These are phyloP conservation scores for Fonsecaea monophora DNA, from an alignment of 2,329 filamentous ascomycete genomes.

Conservation along the genomic window DNA sequence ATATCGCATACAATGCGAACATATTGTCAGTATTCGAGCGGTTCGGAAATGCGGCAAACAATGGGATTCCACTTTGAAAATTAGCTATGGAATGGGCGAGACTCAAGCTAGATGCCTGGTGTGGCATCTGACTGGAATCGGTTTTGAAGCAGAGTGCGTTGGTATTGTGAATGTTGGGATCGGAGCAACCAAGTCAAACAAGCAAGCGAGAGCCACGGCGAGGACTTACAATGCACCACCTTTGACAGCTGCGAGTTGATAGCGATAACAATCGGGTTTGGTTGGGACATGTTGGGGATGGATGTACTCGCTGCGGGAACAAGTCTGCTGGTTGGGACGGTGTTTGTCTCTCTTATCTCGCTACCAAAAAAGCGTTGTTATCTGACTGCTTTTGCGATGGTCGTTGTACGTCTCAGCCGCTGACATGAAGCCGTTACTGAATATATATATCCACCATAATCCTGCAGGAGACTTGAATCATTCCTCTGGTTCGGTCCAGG, in stretches of 20 bases:
- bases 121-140: not conserved
- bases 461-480: not conserved
- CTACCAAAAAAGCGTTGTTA: not conserved
- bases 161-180: not conserved
- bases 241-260: not conserved
- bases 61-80: not conserved
- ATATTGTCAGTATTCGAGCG: not conserved
- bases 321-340: not conserved
- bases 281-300: not conserved
- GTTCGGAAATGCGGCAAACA: not conserved
- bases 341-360: not conserved
- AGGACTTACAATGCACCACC: not conserved
- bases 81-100: not conserved
- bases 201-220: not conserved
- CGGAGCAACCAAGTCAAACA: not conserved
- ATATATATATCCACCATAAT: not conserved
- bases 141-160: not conserved
- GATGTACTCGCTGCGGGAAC: not conserved
- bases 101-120: not conserved
- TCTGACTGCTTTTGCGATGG: not conserved
- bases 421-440: not conserved
- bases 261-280: not conserved
- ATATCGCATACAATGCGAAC: not conserved
- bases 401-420: not conserved
- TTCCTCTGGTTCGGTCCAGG: not conserved